These are phyloP conservation scores for Pseudodiploospora longispora DNA, from an alignment of 2,329 filamentous ascomycete species.

Conservation along the genomic window DNA sequence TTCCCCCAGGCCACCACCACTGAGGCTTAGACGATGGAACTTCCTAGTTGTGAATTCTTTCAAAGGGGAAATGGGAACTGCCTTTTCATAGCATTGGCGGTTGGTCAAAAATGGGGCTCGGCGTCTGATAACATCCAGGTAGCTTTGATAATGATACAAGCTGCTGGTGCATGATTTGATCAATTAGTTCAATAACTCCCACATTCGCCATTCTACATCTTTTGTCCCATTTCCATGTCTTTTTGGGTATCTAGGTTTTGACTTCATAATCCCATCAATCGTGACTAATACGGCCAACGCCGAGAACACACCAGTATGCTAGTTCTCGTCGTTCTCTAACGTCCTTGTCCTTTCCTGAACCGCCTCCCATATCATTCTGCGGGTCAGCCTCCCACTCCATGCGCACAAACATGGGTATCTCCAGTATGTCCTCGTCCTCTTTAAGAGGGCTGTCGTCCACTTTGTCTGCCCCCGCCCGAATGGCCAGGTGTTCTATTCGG, in stretches of 20 bases:
- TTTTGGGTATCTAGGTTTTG: constrained; percentile 32
- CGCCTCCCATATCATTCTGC: constrained; percentile 54
- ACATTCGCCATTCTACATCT: constrained; percentile 1
- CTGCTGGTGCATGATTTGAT: constrained; percentile 33
- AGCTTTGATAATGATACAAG: constrained; percentile 39
- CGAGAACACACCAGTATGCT: constrained; percentile 92
- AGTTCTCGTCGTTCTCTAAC: constrained; percentile 75
- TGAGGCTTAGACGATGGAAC: constrained; percentile 42
- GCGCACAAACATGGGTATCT: constrained; percentile 90
- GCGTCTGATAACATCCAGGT: constrained; percentile 38
- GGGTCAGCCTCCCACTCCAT: constrained; percentile 80
- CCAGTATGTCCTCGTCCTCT: constrained; percentile 59
- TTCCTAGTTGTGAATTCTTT: constrained; percentile 2
- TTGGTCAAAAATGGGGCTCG: constrained; percentile 37
- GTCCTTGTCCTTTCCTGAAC: constrained; percentile 45
- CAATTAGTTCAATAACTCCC: constrained; percentile 14
- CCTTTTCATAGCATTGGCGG: constrained; percentile 27
- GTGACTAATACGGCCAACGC: constrained; percentile 69
- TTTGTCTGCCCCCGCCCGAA: constrained; percentile 24
- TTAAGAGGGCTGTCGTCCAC: constrained; percentile 39
- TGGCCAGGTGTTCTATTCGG: constrained; percentile 27
- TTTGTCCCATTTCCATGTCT: constrained; percentile 14
- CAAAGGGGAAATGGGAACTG: constrained; percentile 16
- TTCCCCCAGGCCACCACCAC: constrained; percentile 77
- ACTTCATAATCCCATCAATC: constrained; percentile 18